A percentile compares a stretch with the other conserved stretches of the same genome.
These are phyloP conservation scores for Irpex sp. DNA, from an alignment of 1,284 basidiomycete species.

Conservation along the genomic window DNA sequence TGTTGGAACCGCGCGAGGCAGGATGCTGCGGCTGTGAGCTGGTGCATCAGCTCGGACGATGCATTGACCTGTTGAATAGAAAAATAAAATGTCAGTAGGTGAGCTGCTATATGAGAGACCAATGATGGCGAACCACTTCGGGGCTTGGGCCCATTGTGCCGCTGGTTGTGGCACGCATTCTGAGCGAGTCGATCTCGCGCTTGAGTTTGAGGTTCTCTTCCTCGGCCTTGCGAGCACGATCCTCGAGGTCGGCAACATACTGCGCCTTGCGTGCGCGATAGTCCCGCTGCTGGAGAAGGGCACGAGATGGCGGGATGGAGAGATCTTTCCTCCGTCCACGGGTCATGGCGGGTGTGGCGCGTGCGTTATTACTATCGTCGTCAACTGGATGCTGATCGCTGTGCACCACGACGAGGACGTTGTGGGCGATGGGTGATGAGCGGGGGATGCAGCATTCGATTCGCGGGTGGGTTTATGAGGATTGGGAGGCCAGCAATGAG, in stretches of 20 bases:
- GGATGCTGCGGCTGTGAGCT: slow-evolving; percentile 40
- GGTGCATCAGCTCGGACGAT: slow-evolving; percentile 48
- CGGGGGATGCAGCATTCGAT: neutral
- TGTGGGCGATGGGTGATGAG: neutral
- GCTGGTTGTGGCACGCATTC: slow-evolving; percentile 13
- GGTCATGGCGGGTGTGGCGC: slow-evolving; percentile 38
- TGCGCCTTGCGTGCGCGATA: slow-evolving; percentile 60
- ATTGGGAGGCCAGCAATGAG: neutral
- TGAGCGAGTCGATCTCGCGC: slow-evolving; percentile 39
- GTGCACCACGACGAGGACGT: neutral
- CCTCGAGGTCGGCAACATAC: slow-evolving; percentile 54
- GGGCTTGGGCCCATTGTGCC: slow-evolving; percentile 27
- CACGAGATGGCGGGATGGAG: slow-evolving; percentile 41
- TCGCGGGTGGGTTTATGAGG: neutral
- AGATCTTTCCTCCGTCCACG: slow-evolving; percentile 63
- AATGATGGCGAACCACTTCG: slow-evolving; percentile 37
- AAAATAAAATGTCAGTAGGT: neutral
- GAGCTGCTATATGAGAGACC: neutral
- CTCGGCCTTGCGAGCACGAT: slow-evolving; percentile 47
- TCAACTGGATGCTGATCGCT: neutral
- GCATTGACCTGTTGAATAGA: slow-evolving; percentile 37
- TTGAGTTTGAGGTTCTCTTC: slow-evolving; percentile 50
- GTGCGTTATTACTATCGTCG: neutral
- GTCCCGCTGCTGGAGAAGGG: slow-evolving; percentile 54
- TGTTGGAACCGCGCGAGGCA: slow-evolving; percentile 41